Evolutionary conservation across 176 grass and related monocot species (phyloP), one percentile per base, ranked within the genome.

Genomic region (Oryza coarctata): DNA sequence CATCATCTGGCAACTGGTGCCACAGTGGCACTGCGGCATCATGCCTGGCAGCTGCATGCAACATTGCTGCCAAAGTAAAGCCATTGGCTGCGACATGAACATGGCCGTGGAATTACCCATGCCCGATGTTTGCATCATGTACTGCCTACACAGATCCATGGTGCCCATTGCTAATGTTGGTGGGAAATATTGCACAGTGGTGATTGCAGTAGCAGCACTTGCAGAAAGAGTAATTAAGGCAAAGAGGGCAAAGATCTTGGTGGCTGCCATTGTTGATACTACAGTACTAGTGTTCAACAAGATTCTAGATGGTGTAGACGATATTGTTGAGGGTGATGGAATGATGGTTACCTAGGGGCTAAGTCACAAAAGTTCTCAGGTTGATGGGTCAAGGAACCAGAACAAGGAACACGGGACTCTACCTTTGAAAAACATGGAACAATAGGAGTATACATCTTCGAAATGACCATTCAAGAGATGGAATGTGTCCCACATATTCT

Each of bases 131-230:
- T 73, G 69, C n/a, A 43, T 72, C 35, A 60, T 71, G 36, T 82
- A 73, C 50, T 75, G 71, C 43, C 47, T 62, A 23, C 70, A 82
- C 1, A 22, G 80, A 32, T 64, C 41, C 30, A 44, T 39, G 38
- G 45, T 20, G 27, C 44, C 23, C 32, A 30, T 27, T 20, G 14
- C 5, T n/a, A 35, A 12, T 30, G 39, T 8, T 61, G 79, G 34
- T 30, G 81, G 32, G 7, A 55, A 84, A 34, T 75, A 76, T 10
- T 39, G 80, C 29, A 41, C 22, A 82, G 0, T 73, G 22, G 63
- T 41, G 18, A 2, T 9, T 64, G 80, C 80, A 14, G 8, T 73
- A 34, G 12, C 8, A 22, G 39, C 70, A 35, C 70, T 33, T 9
- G 13, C 38, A 61, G 20, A 35, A 49, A 65, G 18, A 64, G 55